Evolutionary conservation across 768 basidiomycete species (phyloP).

Genomic region (Kwoniella sp.): DNA sequence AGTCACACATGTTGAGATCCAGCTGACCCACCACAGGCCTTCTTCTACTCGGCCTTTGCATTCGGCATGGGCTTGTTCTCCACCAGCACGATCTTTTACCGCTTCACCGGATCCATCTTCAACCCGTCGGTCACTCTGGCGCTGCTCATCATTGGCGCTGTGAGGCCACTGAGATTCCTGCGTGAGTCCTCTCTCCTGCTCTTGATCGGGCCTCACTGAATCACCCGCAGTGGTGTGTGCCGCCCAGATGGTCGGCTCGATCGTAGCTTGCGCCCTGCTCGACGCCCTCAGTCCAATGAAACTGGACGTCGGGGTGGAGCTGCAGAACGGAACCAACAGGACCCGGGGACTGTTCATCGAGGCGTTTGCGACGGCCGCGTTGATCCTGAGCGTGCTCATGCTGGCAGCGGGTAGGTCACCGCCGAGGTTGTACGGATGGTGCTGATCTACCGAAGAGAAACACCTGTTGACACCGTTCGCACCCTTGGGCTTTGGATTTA

Average conservation of each 20-base stretch:
- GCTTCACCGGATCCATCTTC: constrained; percentile 47
- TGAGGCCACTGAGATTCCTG: constrained; percentile 43
- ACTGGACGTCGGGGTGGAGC: constrained; percentile 22
- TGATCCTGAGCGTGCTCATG: constrained; percentile 45
- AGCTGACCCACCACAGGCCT: too few relatives aligned
- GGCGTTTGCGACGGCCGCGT: constrained; percentile 44
- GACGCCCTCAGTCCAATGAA: constrained; percentile 41
- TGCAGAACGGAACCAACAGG: constrained; percentile 32
- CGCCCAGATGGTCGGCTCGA: constrained; percentile 39
- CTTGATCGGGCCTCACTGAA: neutral
- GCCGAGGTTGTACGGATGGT: neutral
- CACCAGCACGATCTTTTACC: constrained; percentile 43
- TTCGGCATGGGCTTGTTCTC: constrained; percentile 43
- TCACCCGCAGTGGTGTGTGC: constrained; percentile 24
- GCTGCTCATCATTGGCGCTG: constrained; percentile 36
- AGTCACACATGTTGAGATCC: too few relatives aligned
- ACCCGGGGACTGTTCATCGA: constrained; percentile 48
- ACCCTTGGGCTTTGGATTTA: constrained; percentile 44
- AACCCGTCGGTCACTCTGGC: constrained; percentile 45
- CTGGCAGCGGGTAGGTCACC: constrained; percentile 40
- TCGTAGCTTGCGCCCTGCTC: constrained; percentile 42
- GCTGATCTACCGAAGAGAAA: constrained; percentile 22
- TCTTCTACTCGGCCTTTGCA: constrained; percentile 38
- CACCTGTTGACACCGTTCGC: constrained; percentile 39
- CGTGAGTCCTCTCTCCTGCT: constrained; percentile 17